Percentiles rank a stretch among this genome's conserved stretches.
These are phyloP conservation scores for Microsporum canis DNA, from an alignment of 2,329 filamentous ascomycete genomes.

Conservation along the genomic window DNA sequence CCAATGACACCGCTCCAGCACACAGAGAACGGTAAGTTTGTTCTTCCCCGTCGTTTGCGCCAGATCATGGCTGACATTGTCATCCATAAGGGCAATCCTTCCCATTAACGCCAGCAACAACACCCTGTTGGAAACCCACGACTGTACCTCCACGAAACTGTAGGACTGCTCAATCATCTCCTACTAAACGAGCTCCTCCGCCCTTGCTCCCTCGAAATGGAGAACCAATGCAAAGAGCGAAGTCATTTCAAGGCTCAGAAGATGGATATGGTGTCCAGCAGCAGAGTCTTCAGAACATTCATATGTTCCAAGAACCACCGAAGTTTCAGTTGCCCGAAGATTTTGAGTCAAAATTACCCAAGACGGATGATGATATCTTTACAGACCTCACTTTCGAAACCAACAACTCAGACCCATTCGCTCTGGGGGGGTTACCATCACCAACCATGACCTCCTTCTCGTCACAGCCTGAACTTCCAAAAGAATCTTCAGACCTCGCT, in stretches of 20 bases:
- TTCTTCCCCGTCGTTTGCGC: background rate
- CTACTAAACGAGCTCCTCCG: slow-evolving; percentile 23
- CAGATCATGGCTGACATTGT: background rate
- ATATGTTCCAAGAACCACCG: slow-evolving; percentile 43
- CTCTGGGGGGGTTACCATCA: slow-evolving; percentile 24
- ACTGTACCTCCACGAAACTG: slow-evolving; percentile 27
- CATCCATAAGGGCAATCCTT: slow-evolving; percentile 19
- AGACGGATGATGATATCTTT: slow-evolving; percentile 12
- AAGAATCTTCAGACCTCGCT: slow-evolving; percentile 23
- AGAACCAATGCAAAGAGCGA: slow-evolving; percentile 34
- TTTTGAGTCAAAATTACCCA: slow-evolving; percentile 42
- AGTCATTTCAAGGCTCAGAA: slow-evolving; percentile 37
- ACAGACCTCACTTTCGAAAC: slow-evolving; percentile 12
- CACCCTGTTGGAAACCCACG: slow-evolving; percentile 40
- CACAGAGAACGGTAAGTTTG: slow-evolving; percentile 46
- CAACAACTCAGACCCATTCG: slow-evolving; percentile 17
- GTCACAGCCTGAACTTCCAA: slow-evolving; percentile 43
- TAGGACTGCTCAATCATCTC: slow-evolving; percentile 30
- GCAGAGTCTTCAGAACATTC: slow-evolving; percentile 23
- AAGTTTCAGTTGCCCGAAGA: slow-evolving; percentile 36
- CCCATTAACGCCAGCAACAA: slow-evolving; percentile 57
- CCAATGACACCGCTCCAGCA: slow-evolving; percentile 54
- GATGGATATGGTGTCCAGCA: slow-evolving; percentile 23
- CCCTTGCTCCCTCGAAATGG: slow-evolving; percentile 19
- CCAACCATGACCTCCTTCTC: slow-evolving; percentile 42